Evolutionary conservation across 768 basidiomycete species (phyloP), one percentile per base, ranked within the genome.

Genomic region (Mrakia frigida): DNA sequence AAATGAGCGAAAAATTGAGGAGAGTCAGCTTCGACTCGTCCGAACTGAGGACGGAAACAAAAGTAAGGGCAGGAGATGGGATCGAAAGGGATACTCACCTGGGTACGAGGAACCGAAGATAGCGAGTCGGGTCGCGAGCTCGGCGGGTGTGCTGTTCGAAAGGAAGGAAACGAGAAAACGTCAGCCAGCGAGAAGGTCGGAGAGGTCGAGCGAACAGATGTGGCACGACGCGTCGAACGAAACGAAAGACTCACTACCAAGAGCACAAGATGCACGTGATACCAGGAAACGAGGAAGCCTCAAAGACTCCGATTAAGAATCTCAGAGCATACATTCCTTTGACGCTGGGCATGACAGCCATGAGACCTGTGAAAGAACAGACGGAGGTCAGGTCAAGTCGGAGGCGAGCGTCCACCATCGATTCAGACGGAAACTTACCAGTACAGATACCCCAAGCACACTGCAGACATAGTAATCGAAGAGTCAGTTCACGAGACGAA

Each of bases 301-400:
- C 81, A 39, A 70, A 53, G 14, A 70, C 53, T 4, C 81, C 81
- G 41, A 82, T 82, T 52, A 82, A 80, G 61, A 81, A 79, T 13
- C 81, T 61, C 3, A 82, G 65, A 39, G 59, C 80, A 63, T 81
- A 81, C 61, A 81, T 77, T 25, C 65, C 63, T 14, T 68, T 70
- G 43, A 68, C 73, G 50, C 59, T 75, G 23, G 60, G 41, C 52
- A 77, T 21, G 56, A 37, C 33, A 14, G 77, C 72, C 77, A 77
- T 74, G 9, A 74, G 50, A 35, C 21, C n/a, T 31, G 63, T 10
- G 35, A 65, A 28, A 61, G 13, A n/a, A 31, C 5, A 31, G 18
- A 28, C n/a, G 10, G 37, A 31, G 31, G 31, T 28, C 31, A 21
- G 31, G 6, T 61, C 28, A 35, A 1, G 21, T 35, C 21, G 35